Percentiles rank a stretch among this genome's conserved stretches.
phyloP scores from a whole-genome alignment of 495 filamentous ascomycete genomes.

The Aspergillus conjunctus region DNA sequence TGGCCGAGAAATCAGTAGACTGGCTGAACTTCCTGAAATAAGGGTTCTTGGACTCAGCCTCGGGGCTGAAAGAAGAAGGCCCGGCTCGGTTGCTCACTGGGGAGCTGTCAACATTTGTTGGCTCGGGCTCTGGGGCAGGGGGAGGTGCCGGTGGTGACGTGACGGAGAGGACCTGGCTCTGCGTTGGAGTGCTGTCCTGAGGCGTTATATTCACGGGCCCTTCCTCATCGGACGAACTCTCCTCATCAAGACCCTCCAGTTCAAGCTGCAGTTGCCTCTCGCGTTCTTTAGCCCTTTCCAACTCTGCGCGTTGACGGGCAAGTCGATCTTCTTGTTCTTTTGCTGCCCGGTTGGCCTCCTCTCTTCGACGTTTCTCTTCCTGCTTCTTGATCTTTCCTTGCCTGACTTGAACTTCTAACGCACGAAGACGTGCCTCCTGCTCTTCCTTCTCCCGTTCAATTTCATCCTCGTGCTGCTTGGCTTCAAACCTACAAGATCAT shows the following conservation, averaged over 20 bases:
- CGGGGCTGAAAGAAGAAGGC: conserved; percentile 29
- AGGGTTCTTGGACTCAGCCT: conserved; percentile 63
- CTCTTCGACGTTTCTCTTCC: conserved; percentile 89
- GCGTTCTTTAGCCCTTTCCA: conserved; percentile 85
- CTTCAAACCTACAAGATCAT: conserved; percentile 65
- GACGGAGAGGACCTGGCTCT: conserved; percentile 56
- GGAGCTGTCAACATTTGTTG: conserved; percentile 31
- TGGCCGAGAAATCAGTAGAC: conserved; percentile 27
- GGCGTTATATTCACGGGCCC: conserved; percentile 79
- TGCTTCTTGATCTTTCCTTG: conserved; percentile 96
- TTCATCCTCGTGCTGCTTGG: conserved; percentile 73
- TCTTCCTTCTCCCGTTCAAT: conserved; percentile 77
- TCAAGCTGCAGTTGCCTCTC: conserved; percentile 87
- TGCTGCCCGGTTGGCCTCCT: conserved; percentile 81
- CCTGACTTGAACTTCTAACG: conserved; percentile 89
- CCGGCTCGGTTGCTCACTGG: conserved; percentile 33
- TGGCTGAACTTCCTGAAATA: conserved; percentile 73
- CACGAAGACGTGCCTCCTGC: conserved; percentile 77
- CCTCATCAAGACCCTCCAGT: conserved; percentile 77
- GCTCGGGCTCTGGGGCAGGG: conserved; percentile 38
- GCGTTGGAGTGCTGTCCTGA: conserved; percentile 78
- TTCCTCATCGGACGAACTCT: conserved; percentile 85
- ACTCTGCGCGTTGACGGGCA: conserved; percentile 83
- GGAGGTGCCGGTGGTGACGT: conserved; percentile 45
- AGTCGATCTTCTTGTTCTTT: conserved; percentile 87